Base-by-base conservation (phyloP, 1,284 basidiomycete species). In the Macrocystidia cucumis region DNA sequence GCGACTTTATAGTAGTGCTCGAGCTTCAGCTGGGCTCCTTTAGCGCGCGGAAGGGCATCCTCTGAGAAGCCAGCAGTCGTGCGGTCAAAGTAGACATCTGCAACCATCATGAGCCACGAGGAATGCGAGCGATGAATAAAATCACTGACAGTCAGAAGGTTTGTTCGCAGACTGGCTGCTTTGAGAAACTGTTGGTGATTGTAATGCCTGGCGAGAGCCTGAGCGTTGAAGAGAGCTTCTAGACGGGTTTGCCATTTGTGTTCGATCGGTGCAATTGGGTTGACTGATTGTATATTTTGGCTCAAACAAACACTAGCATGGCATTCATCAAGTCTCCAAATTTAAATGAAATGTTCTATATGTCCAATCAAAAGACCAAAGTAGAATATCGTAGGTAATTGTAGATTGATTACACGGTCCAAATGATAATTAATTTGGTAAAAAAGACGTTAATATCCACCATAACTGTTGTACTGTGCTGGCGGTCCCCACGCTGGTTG, bases 1-100 rank as follows among this genome's bases (percentile, higher is more conserved):
- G 86, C 85, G 38, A 91, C 77, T 57, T 92, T 92, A 63, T 95
- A 96, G 51, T 80, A 91, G 54, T 91, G 79, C 59, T 95, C 91
- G 34, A 95, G 67, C 60, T 91, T 92, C 57, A 95, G 67, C 57
- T 92, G 91, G 9, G 91, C 90, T 25, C 78, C 78, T 48, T 89
- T 91, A 7, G 89, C 87, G 48, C 85, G 82, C 28, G 88, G 79
- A 43, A 81, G 57, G 20, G 84, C 81, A 37, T 79, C 74, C 40
- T 86, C 79, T 16, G 79, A 79, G 54, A 92, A 86, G 32, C 72
- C 72, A 29, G 62, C 56, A 9, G 80, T 74, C 41, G 69, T 79
- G 38, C 88, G 72, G 50, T 87, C 80, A 59, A 92, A 96, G 60
- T 87, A 90, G 30, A 95, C 89, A 63, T 77, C 73, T 57, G 52